Percentiles rank a stretch among this genome's conserved stretches.
phyloP scores from a whole-genome alignment of 2,329 filamentous ascomycete genomes.

The Tolypocladium amazonense region DNA sequence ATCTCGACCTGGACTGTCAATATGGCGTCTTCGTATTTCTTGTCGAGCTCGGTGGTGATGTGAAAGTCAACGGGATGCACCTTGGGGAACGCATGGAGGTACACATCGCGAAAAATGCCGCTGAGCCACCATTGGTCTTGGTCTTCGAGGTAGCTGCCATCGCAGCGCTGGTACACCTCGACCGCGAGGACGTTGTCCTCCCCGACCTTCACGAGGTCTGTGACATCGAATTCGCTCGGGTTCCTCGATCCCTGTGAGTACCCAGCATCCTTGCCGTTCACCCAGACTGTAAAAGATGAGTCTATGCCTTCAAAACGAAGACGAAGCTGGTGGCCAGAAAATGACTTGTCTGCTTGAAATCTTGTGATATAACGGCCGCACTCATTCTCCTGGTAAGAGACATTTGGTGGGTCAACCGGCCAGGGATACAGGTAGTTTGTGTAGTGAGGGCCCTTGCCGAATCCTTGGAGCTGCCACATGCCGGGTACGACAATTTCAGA shows the following conservation, averaged over 20 bases:
- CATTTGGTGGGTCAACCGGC: conserved; percentile 54
- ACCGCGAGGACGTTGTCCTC: conserved; percentile 49
- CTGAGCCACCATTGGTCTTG: conserved; percentile 61
- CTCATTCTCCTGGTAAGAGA: conserved; percentile 54
- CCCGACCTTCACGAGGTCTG: conserved; percentile 31
- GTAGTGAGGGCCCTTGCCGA: conserved; percentile 54
- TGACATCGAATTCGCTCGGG: conserved; percentile 63
- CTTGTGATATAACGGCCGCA: conserved; percentile 50
- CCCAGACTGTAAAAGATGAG: conserved; percentile 58
- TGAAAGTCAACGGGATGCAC: conserved; percentile 44
- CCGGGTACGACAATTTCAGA: conserved; percentile 49
- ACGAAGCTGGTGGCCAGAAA: conserved; percentile 44
- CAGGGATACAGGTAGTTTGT: conserved; percentile 61
- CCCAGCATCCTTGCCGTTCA: conserved; percentile 58
- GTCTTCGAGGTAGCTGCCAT: conserved; percentile 64
- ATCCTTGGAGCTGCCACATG: conserved; percentile 62
- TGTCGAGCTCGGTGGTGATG: conserved; percentile 44
- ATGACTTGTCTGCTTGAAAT: conserved; percentile 40
- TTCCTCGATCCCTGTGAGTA: conserved; percentile 66
- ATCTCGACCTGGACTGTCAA: conserved; percentile 36
- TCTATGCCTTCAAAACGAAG: conserved; percentile 68
- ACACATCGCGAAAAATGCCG: conserved; percentile 60
- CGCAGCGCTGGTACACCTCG: conserved; percentile 61
- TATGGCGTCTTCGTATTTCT: conserved; percentile 40
- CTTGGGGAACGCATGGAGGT: conserved; percentile 50